phyloP scores from a whole-genome alignment of 1,284 basidiomycete genomes.

The Austroboletus novae-zelandiae region DNA sequence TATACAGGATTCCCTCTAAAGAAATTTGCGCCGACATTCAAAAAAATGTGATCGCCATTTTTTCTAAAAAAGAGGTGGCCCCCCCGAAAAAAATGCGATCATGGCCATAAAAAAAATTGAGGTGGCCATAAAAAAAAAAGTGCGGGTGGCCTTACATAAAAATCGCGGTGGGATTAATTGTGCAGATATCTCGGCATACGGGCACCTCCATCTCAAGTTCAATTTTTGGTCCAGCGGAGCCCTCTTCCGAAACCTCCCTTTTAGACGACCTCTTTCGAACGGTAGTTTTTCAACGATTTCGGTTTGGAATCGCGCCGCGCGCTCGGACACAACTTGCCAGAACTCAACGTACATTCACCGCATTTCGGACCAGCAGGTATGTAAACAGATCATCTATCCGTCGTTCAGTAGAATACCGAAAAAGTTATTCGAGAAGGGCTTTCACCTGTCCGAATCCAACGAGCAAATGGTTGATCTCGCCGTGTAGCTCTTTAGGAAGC shows the following conservation, averaged over 20 bases:
- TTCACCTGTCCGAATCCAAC: slow-evolving; percentile 91
- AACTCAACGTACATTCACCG: slow-evolving; percentile 67
- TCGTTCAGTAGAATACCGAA: not conserved
- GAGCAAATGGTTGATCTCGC: slow-evolving; percentile 83
- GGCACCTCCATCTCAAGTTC: slow-evolving; percentile 40
- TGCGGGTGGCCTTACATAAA: too few species aligned
- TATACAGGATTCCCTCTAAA: too few species aligned
- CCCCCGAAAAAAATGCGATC: too few species aligned
- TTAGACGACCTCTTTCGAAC: slow-evolving; percentile 11
- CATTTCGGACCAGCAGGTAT: slow-evolving; percentile 84
- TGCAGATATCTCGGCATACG: too few species aligned
- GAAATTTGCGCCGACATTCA: too few species aligned
- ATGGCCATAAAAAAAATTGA: too few species aligned
- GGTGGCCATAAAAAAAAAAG: too few species aligned
- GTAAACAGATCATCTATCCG: slow-evolving; percentile 72
- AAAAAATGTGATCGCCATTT: too few species aligned
- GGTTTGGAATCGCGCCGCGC: slow-evolving; percentile 36
- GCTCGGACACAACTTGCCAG: slow-evolving; percentile 58
- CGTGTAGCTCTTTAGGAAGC: slow-evolving; percentile 79
- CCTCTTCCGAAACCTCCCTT: slow-evolving; percentile 3
- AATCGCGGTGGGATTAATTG: too few species aligned
- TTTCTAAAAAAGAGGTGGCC: too few species aligned
- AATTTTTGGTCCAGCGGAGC: slow-evolving; percentile 34
- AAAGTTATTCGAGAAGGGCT: not conserved
- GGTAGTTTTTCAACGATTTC: slow-evolving; percentile 28